These are phyloP conservation scores for Myxozyma monticola DNA, from an alignment of 805 yeast genomes.

Conservation along the genomic window DNA sequence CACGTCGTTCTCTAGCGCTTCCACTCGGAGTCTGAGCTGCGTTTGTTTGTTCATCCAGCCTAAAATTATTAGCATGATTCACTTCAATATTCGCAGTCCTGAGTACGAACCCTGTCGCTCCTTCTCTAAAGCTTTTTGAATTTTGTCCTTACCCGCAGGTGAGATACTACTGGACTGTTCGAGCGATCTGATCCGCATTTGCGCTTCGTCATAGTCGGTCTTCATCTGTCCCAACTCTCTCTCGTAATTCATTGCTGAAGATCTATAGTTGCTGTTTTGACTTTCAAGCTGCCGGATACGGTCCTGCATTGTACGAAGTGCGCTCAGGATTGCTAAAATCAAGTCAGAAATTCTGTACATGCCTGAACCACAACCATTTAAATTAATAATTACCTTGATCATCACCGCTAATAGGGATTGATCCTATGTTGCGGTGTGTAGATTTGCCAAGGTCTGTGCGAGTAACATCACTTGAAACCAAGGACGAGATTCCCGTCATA, in stretches of 20 bases:
- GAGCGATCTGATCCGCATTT: conserved; percentile 2
- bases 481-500: conserved; percentile 26
- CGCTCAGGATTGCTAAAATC: conserved; percentile 17
- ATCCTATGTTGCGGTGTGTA: conserved; percentile 18
- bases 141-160: conserved; percentile 5
- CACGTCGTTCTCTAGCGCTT: conserved; percentile 14
- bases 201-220: conserved; percentile 6
- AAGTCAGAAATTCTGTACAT: neutral
- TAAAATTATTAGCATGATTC: too few relatives aligned
- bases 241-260: conserved; percentile 11
- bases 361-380: neutral
- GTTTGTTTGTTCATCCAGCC: conserved; percentile 19
- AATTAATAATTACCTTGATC: conserved; percentile 13
- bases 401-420: conserved; percentile 28
- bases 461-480: conserved; percentile 16
- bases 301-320: conserved; percentile 24
- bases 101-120: conserved; percentile 22
- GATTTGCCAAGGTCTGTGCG: neutral
- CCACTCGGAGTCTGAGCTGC: conserved; percentile 10
- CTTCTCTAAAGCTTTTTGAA: conserved; percentile 18
- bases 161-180: conserved; percentile 14
- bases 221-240: conserved; percentile 2
- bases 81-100: too few relatives aligned
- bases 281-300: conserved; percentile 22
- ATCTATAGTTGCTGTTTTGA: conserved; percentile 16